Conservation (phyloP, 169 alveolate species). For the Toxoplasma gondii region DNA sequence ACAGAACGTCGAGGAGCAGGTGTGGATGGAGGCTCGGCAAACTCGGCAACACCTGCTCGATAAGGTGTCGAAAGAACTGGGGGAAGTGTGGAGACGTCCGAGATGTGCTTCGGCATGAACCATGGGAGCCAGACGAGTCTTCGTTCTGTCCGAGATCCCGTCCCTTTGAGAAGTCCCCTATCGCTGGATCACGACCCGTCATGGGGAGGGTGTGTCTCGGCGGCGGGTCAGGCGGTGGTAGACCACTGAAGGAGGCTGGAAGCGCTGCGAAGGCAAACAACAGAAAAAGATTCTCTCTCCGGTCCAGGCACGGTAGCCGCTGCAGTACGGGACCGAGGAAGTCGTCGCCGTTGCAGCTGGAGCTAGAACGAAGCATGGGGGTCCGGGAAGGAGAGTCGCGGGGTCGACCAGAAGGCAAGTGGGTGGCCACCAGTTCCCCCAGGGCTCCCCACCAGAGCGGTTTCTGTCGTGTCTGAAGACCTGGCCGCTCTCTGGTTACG, state of each 20-base stretch:
- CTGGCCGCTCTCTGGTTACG: not conserved
- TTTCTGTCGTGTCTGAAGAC: not conserved
- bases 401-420: not conserved
- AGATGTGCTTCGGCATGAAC: not conserved
- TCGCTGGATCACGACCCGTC: too few species aligned
- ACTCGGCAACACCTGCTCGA: not conserved
- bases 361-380: not conserved
- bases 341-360: not conserved
- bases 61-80: not conserved
- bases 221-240: not conserved
- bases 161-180: too few species aligned
- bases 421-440: not conserved
- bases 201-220: too few species aligned
- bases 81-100: not conserved
- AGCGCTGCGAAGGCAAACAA: not conserved
- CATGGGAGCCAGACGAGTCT: not conserved
- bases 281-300: not conserved
- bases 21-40: constrained; percentile 1
- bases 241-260: not conserved
- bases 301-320: not conserved
- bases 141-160: not conserved
- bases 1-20: constrained; percentile 5
- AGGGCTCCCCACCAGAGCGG: not conserved
- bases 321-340: not conserved
- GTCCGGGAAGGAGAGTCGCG: not conserved